Evolutionary conservation across 2,329 filamentous ascomycete species (phyloP).

Genomic region (Lanzia echinophila): DNA sequence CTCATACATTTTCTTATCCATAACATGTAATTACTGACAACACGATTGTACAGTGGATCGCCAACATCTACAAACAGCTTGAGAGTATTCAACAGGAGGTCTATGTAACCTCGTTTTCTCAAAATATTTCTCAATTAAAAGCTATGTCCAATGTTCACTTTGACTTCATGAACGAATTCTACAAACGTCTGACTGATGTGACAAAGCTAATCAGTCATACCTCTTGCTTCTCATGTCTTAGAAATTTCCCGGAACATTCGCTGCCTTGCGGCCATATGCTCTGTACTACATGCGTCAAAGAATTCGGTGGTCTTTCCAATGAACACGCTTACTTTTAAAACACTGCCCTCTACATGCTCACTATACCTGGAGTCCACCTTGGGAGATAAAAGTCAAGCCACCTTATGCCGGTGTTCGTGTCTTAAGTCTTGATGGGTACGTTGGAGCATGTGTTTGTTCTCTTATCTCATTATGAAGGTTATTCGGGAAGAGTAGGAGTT

Average conservation of each 20-base stretch:
- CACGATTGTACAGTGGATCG: too few species aligned
- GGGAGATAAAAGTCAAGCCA: constrained; percentile 9
- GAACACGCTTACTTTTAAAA: neutral
- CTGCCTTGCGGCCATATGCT: constrained; percentile 14
- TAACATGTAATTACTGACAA: too few species aligned
- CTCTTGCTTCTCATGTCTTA: constrained; percentile 12
- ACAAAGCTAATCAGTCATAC: constrained; percentile 29
- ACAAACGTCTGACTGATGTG: constrained; percentile 20
- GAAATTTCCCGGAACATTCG: constrained; percentile 10
- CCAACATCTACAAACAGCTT: constrained; percentile 7
- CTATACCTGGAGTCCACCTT: neutral
- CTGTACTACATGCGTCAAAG: constrained; percentile 10
- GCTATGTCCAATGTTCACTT: constrained; percentile 26
- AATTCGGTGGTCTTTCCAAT: constrained; percentile 1
- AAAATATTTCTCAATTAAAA: constrained; percentile 11
- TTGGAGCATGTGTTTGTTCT: neutral
- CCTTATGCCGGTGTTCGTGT: constrained; percentile 5
- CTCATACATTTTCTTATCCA: too few species aligned
- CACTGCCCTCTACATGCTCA: constrained; percentile 3
- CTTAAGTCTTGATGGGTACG: constrained; percentile 10
- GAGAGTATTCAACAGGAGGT: constrained; percentile 18
- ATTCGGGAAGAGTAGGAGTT: too few species aligned
- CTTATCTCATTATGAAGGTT: neutral
- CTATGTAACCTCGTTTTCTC: neutral
- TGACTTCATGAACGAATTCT: constrained; percentile 30